Evolutionary conservation across 352 stramenopile genomes (phyloP).

Genomic region (Globisporangium cylindrosporum): DNA sequence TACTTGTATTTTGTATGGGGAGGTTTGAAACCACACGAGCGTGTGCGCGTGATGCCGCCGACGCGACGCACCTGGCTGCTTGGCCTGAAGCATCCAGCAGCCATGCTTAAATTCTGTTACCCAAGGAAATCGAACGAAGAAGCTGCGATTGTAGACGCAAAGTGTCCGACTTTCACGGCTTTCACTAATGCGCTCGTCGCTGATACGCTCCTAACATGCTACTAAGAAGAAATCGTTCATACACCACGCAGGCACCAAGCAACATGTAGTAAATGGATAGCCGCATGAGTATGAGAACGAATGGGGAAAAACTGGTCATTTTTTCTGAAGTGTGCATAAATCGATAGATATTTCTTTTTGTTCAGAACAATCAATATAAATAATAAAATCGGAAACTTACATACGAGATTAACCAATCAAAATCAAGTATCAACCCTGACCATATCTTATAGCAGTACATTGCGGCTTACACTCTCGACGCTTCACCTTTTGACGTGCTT

Average conservation of each 20-base stretch:
- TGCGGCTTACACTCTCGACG: neutral
- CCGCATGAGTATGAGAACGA: neutral
- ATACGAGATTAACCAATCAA: neutral
- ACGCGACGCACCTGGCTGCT: neutral
- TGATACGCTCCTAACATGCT: too few species aligned
- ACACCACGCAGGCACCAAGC: neutral
- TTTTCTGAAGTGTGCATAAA: neutral
- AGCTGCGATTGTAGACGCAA: neutral
- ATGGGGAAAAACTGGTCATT: neutral
- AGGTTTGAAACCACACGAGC: neutral
- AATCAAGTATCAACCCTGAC: neutral
- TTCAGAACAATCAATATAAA: too few species aligned
- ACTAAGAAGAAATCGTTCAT: too few species aligned
- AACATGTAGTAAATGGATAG: neutral
- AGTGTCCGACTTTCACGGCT: too few species aligned
- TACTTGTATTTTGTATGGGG: too few species aligned
- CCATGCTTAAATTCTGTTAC: too few species aligned
- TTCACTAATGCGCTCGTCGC: too few species aligned
- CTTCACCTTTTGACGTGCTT: neutral
- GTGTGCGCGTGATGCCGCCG: neutral
- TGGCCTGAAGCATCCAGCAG: neutral
- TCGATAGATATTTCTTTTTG: too few species aligned
- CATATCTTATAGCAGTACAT: neutral
- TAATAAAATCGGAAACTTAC: neutral
- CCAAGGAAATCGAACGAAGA: too few species aligned